Evolutionary conservation across 129 eudicot species (phyloP).

Genomic region (Silybum marianum): DNA sequence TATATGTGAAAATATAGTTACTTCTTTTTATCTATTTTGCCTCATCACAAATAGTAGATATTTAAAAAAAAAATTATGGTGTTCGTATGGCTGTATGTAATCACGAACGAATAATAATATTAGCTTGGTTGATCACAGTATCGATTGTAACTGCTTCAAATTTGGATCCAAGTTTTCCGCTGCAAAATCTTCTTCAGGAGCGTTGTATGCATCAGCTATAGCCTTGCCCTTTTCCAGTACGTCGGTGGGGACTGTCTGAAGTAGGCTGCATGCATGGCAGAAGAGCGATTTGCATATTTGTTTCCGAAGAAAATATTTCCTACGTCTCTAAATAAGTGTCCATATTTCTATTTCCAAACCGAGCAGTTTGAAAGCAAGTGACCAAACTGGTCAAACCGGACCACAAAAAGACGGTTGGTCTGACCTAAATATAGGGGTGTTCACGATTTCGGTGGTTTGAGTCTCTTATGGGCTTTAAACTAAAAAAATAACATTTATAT

Average conservation of each 20-base stretch:
- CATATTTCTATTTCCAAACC: background rate
- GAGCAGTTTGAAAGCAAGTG: no score
- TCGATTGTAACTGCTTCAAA: constrained; percentile 75
- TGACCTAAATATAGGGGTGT: no score
- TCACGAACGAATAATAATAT: background rate
- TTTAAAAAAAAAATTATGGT: constrained; percentile 16
- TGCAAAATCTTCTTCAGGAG: constrained; percentile 45
- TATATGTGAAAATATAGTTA: background rate
- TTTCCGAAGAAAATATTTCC: background rate
- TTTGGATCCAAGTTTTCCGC: constrained; percentile 58
- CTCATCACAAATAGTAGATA: constrained; percentile 13
- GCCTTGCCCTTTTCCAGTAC: constrained; percentile 73
- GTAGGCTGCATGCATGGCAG: constrained; percentile 62
- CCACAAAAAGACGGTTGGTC: no score
- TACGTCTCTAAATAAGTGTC: background rate
- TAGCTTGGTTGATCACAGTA: constrained; percentile 43
- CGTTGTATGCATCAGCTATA: constrained; percentile 74
- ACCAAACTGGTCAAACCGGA: no score
- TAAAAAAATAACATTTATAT: no score
- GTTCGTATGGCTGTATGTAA: constrained; percentile 8
- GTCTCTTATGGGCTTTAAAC: no score
- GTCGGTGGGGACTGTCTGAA: constrained; percentile 77
- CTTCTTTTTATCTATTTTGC: background rate
- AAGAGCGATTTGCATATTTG: background rate
- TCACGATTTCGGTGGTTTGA: no score